A percentile compares a stretch with the other conserved stretches of the same genome.
phyloP scores from a whole-genome alignment of 441 rosid species.

The Pelargonium citronellum region DNA sequence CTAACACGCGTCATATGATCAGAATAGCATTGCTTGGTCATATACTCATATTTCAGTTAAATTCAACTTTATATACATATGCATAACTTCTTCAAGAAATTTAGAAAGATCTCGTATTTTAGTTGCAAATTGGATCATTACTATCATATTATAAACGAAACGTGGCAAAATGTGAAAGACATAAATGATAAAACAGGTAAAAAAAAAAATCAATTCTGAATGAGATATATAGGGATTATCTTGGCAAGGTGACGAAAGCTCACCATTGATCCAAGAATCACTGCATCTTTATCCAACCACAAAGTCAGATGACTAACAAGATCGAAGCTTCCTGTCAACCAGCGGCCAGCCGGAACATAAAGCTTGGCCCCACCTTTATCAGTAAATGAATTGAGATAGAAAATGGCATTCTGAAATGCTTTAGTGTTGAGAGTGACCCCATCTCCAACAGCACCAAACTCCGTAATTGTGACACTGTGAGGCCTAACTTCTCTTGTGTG shows the following conservation, averaged over 20 bases:
- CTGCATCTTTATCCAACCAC: constrained; percentile 84
- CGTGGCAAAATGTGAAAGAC: background rate
- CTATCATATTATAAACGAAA: background rate
- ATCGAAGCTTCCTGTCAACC: constrained; percentile 96
- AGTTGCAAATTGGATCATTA: background rate
- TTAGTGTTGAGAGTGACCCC: constrained; percentile 88
- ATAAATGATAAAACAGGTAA: background rate
- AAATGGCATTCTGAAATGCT: constrained; percentile 96
- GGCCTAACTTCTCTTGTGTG: constrained; percentile 48
- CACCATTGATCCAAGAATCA: constrained; percentile 87
- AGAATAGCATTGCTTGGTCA: background rate
- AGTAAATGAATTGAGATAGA: constrained; percentile 87
- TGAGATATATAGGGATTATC: background rate
- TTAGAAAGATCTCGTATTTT: background rate
- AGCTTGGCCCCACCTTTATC: constrained; percentile 98
- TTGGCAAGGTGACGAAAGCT: constrained; percentile 24
- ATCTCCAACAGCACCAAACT: constrained; percentile 96
- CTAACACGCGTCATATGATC: background rate
- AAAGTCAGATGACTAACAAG: constrained; percentile 89
- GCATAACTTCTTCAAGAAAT: background rate
- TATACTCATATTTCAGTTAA: background rate
- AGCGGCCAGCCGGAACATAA: constrained; percentile 85
- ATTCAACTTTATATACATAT: background rate
- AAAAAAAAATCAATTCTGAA: background rate
- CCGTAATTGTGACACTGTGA: constrained; percentile 89